Percentiles rank a stretch among this genome's conserved stretches.
These are phyloP conservation scores for Cladophialophora chaetospira DNA, from an alignment of 2,329 filamentous ascomycete species.

Conservation along the genomic window DNA sequence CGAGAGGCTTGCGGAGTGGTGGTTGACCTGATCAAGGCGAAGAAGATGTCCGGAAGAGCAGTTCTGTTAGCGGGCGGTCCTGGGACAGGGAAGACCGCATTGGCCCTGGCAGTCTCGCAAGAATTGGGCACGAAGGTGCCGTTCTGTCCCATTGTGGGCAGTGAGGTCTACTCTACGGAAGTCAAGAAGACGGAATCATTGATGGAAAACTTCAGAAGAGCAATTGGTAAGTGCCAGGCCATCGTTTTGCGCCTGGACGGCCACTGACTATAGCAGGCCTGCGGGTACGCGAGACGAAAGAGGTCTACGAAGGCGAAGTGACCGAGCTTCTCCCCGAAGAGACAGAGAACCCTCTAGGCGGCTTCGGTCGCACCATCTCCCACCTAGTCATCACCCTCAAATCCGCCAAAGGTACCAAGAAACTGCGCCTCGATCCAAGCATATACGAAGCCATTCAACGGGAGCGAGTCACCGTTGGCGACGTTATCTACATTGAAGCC, in stretches of 20 bases:
- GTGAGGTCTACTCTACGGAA: slow-evolving; percentile 96
- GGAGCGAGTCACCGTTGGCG: slow-evolving; percentile 91
- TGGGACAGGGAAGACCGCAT: slow-evolving; percentile 94
- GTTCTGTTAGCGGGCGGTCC: slow-evolving; percentile 92
- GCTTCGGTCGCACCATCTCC: slow-evolving; percentile 96
- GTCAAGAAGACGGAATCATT: slow-evolving; percentile 99
- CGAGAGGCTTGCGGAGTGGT: slow-evolving; percentile 95
- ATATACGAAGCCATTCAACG: slow-evolving; percentile 99
- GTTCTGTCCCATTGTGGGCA: slow-evolving; percentile 96
- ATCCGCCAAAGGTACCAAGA: slow-evolving; percentile 95
- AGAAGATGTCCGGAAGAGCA: slow-evolving; percentile 96
- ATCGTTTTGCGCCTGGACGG: too few relatives aligned
- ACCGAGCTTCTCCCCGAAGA: slow-evolving; percentile 97
- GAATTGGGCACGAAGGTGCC: slow-evolving; percentile 97
- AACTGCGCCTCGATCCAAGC: slow-evolving; percentile 91
- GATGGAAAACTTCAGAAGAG: slow-evolving; percentile 98
- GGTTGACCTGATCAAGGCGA: slow-evolving; percentile 90
- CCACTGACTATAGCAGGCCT: slow-evolving; percentile 56
- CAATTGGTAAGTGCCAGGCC: slow-evolving; percentile 67
- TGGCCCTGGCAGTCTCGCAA: slow-evolving; percentile 93
- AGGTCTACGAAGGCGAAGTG: slow-evolving; percentile 98
- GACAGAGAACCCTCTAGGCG: slow-evolving; percentile 93
- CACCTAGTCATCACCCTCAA: slow-evolving; percentile 93
- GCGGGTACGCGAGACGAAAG: slow-evolving; percentile 96
- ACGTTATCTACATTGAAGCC: slow-evolving; percentile 98